Percentiles rank a stretch among this genome's conserved stretches.
These are phyloP conservation scores for Rhytidhysteron rufulum DNA, from an alignment of 2,329 filamentous ascomycete genomes.

Conservation along the genomic window DNA sequence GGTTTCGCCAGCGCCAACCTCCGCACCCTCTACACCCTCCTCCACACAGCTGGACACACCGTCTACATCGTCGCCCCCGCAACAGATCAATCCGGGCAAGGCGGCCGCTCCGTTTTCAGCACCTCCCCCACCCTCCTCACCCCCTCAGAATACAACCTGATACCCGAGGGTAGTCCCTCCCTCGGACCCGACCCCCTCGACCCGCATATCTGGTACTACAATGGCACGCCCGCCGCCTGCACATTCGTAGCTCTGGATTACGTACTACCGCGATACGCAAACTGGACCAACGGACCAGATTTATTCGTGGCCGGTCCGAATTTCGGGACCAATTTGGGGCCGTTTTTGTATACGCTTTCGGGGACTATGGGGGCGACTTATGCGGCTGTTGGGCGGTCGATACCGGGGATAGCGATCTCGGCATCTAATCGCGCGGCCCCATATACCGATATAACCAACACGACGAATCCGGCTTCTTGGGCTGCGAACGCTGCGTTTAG, in stretches of 20 bases:
- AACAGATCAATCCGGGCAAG: conserved; percentile 45
- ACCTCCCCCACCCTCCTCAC: conserved; percentile 39
- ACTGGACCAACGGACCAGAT: conserved; percentile 49
- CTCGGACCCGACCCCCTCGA: conserved; percentile 51
- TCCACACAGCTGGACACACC: conserved; percentile 25
- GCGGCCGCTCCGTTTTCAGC: conserved; percentile 43
- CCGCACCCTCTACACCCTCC: conserved; percentile 28
- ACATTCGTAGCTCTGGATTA: conserved; percentile 56
- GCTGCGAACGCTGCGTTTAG: conserved; percentile 39
- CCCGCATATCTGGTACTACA: conserved; percentile 58
- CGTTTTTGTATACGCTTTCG: conserved; percentile 40
- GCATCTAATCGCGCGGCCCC: conserved; percentile 37
- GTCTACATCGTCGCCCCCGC: conserved; percentile 42
- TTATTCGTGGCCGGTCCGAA: conserved; percentile 56
- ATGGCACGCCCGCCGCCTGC: conserved; percentile 55
- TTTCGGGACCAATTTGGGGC: conserved; percentile 52
- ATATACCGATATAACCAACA: conserved; percentile 41
- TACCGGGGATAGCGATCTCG: conserved; percentile 49
- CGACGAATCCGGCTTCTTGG: conserved; percentile 40
- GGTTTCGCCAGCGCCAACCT: conserved; percentile 36
- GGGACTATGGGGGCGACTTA: conserved; percentile 43
- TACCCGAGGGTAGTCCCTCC: conserved; percentile 46
- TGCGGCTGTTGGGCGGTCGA: conserved; percentile 43
- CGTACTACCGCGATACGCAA: conserved; percentile 43
- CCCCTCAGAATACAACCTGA: conserved; percentile 43